Evolutionary conservation across 495 filamentous ascomycete species (phyloP).

Genomic region (Chaetomidium leptoderma): DNA sequence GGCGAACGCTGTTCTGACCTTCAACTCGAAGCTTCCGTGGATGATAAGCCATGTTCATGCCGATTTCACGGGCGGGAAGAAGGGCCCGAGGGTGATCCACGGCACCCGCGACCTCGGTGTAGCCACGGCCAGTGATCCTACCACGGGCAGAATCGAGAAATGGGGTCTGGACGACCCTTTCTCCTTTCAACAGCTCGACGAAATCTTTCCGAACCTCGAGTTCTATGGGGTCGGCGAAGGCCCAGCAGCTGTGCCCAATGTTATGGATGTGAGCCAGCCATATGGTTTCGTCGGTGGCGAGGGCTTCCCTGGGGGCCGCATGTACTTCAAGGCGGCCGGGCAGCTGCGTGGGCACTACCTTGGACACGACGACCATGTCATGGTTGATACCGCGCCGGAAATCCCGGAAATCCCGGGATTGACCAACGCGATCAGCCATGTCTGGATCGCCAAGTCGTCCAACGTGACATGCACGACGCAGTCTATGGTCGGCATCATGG

Average conservation of each 20-base stretch:
- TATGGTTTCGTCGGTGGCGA: constrained; percentile 82
- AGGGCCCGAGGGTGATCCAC: constrained; percentile 72
- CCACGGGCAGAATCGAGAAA: constrained; percentile 69
- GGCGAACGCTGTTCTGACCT: constrained; percentile 59
- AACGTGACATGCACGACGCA: constrained; percentile 66
- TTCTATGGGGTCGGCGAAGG: constrained; percentile 75
- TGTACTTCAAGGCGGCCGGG: constrained; percentile 68
- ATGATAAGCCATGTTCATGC: constrained; percentile 74
- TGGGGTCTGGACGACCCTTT: constrained; percentile 77
- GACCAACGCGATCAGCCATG: constrained; percentile 62
- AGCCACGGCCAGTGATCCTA: constrained; percentile 71
- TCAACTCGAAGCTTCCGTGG: constrained; percentile 72
- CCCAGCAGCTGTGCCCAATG: constrained; percentile 69
- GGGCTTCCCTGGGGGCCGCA: constrained; percentile 72
- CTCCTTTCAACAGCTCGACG: constrained; percentile 68
- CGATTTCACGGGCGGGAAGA: constrained; percentile 62
- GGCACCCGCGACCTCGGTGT: constrained; percentile 70
- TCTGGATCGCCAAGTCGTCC: constrained; percentile 89
- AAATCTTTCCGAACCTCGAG: constrained; percentile 66
- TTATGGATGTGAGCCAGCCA: constrained; percentile 81
- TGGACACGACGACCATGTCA: constrained; percentile 47
- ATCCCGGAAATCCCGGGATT: constrained; percentile 65
- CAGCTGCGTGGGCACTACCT: constrained; percentile 78
- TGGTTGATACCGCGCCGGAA: constrained; percentile 51
- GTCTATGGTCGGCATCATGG: constrained; percentile 74